Evolutionary conservation across 164 flowering plant genomes (phyloP), one percentile per base, ranked within the genome.

Genomic region (Vitis riparia): DNA sequence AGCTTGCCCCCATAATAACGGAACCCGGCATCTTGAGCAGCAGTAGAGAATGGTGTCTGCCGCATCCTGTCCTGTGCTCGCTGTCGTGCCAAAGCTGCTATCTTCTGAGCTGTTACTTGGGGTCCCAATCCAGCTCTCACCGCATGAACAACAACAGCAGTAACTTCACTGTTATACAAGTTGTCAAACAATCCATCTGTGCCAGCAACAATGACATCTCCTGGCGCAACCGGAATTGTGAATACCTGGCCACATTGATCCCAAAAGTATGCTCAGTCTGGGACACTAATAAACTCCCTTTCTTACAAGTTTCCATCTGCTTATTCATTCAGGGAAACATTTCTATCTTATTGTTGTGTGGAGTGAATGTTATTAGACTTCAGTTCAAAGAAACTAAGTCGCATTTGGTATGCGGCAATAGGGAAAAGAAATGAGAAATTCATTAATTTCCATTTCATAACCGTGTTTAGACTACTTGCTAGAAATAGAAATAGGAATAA

Each of bases 161-260:
- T 67, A 10, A 89, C 66, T 68, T 89, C 93, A 19, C 84, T 79
- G 58, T 78, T 73, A 32, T 80, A 87, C 67, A 89, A 75, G 67
- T 89, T 89, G 79, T 89, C 91, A 61, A 87, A 89, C 58, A 89
- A 69, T 7, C 93, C 93, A 66, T 89, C 93, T 47, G 89, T 89
- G 16, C 89, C 93, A 59, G 89, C 89, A 23, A 89, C 75, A 11
- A 89, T 66, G 23, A 85, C 91, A 72, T 89, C 93, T 55, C 93
- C 93, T 5, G 84, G 69, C 2, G 50, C 72, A 59, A 84, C 89
- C 14, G 87, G 76, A 64, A 87, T 71, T 14, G 75, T 79, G 65
- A 89, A 87, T 49, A 86, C 87, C 91, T 89, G 85, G 14, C 14
- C 29, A 30, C 23, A 72, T 68, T 23, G 8, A 59, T 17, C 5